phyloP scores from a whole-genome alignment of 352 stramenopile genomes.

The Globisporangium iwayamae region DNA sequence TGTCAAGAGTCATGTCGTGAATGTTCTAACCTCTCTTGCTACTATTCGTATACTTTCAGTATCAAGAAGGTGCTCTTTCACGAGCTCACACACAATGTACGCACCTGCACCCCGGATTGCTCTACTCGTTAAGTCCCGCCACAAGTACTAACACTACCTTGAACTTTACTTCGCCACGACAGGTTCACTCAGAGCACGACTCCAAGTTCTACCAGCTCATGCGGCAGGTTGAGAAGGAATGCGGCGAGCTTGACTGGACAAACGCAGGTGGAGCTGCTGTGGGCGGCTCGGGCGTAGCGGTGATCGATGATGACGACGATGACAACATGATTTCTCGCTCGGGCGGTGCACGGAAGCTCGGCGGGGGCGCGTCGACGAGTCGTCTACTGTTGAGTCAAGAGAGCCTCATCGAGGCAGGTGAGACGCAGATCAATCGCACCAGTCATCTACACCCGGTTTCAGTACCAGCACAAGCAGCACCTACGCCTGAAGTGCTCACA shows the following conservation, averaged over 20 bases:
- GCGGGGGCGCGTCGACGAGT: slow-evolving; percentile 31
- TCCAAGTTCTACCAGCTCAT: slow-evolving; percentile 83
- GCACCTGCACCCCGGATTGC: neutral
- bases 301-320: slow-evolving; percentile 20
- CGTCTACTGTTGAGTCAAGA: slow-evolving; percentile 20
- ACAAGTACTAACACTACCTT: neutral
- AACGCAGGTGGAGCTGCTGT: slow-evolving; percentile 33
- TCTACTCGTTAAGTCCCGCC: no score
- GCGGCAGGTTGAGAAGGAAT: slow-evolving; percentile 71
- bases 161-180: neutral
- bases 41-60: slow-evolving; percentile 22
- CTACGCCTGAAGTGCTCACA: neutral
- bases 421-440: neutral
- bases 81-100: slow-evolving; percentile 93
- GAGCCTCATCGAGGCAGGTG: neutral
- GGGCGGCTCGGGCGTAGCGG: slow-evolving; percentile 23
- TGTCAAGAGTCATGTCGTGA: neutral
- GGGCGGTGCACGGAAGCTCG: slow-evolving; percentile 27
- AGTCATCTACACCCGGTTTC: no score
- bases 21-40: neutral
- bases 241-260: slow-evolving; percentile 69
- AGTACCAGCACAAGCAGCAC: neutral
- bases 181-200: slow-evolving; percentile 78
- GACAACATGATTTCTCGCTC: neutral
- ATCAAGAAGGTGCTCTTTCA: slow-evolving; percentile 94